Base-by-base conservation (phyloP, 164 flowering plant genomes). In the Nelumbo lutea region DNA sequence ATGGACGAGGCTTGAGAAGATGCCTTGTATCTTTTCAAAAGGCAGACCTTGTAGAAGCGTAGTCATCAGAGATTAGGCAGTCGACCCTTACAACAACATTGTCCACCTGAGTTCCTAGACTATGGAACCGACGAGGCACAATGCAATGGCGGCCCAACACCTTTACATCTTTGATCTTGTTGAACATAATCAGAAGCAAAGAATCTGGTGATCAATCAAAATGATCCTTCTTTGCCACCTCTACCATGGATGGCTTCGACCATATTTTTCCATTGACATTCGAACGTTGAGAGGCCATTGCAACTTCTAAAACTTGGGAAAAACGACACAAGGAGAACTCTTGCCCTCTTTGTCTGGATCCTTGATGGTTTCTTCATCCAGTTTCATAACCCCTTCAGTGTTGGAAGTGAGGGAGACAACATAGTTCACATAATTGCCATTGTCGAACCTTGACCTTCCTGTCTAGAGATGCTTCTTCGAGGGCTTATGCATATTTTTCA, bases 1-100 rank as follows among this genome's bases (percentile, higher is more conserved):
- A 27, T 70, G 75, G 13, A 71, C 40, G 53, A 74, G 60, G 70
- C 60, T 71, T 9, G 84, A 79, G 56, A 86, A 73, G 10, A 83
- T 71, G 38, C 79, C 70, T 15, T 83, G 82, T 5, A 85, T 77
- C 71, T 86, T 85, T 52, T 79, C 84, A 38, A 84, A 65, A 8
- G 83, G 79, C 51, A 9, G 78, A 46, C 44, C 84, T 61, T 1
- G 90, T 59, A 11, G 87, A 65, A 3, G 75, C 50, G 46, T 88
- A 90, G 47, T 91, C 95, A 55, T 88, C 90, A 75, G 97, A 87
- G 68, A 91, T 89, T 42, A 91, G 96, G 73, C 97, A 88, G 59
- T 91, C 97, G 38, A 91, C 94, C 39, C 86, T 88, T 40, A 91
- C 93, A 38, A 90, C 74, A 68, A 91, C 90, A 84, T 83, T 83